Conservation (phyloP, 345 rosid species). For the Litchi chinensis region DNA sequence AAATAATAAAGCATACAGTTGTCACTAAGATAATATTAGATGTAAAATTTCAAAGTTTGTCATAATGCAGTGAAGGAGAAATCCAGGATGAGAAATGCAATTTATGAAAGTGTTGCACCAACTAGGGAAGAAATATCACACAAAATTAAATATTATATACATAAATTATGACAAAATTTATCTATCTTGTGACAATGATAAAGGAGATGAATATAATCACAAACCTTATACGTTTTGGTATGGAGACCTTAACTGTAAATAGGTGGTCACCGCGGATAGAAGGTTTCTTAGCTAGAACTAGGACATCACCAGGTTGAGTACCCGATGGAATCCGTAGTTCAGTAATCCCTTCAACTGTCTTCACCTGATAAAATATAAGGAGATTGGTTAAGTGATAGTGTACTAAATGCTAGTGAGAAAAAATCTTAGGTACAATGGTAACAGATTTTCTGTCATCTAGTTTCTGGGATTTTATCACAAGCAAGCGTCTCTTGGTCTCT, state of each 20-base stretch:
- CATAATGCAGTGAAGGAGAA: neutral
- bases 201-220: neutral
- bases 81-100: neutral
- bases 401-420: neutral
- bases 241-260: conserved; percentile 72
- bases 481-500: too few relatives aligned
- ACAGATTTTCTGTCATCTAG: too few relatives aligned
- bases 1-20: neutral
- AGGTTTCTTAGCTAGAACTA: conserved; percentile 84
- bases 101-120: neutral
- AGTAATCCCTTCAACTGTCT: conserved; percentile 84
- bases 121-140: neutral
- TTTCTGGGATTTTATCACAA: too few relatives aligned
- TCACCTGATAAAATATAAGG: conserved; percentile 58
- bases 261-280: conserved; percentile 98
- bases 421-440: neutral
- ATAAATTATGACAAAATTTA: neutral
- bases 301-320: conserved; percentile 91
- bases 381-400: conserved; percentile 13
- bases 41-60: neutral
- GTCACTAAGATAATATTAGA: neutral
- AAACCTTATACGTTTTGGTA: conserved; percentile 86
- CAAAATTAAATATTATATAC: neutral
- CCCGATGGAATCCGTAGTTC: conserved; percentile 91
- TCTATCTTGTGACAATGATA: conserved; percentile 7